Evolutionary conservation across 495 filamentous ascomycete species (phyloP).

Genomic region (Astrothelium subdiscretum): DNA sequence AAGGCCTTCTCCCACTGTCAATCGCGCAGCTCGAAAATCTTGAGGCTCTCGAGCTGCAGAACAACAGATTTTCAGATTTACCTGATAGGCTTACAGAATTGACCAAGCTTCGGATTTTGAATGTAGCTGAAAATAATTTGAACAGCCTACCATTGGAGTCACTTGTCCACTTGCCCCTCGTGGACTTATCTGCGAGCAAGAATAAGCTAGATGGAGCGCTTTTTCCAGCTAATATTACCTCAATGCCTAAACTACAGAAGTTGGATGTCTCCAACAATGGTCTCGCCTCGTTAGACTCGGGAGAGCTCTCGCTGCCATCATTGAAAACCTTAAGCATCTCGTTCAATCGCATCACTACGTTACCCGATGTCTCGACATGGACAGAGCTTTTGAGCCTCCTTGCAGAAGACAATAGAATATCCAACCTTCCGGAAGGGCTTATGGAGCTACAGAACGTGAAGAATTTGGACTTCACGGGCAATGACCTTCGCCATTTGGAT

Average conservation of each 20-base stretch:
- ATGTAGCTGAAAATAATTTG: conserved; percentile 67
- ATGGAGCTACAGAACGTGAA: conserved; percentile 50
- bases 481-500: conserved; percentile 66
- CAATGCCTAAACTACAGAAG: conserved; percentile 46
- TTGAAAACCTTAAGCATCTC: conserved; percentile 64
- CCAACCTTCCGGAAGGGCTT: conserved; percentile 64
- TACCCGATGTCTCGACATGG: conserved; percentile 67
- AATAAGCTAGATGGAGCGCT: conserved; percentile 68
- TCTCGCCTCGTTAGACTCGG: conserved; percentile 43
- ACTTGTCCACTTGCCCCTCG: conserved; percentile 54
- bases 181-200: conserved; percentile 63
- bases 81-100: conserved; percentile 55
- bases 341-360: conserved; percentile 57
- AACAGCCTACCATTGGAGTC: conserved; percentile 54
- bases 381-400: conserved; percentile 55
- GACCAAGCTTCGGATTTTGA: conserved; percentile 55
- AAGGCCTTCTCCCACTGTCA: conserved; percentile 47
- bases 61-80: conserved; percentile 69
- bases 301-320: conserved; percentile 49
- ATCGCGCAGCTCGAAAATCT: conserved; percentile 52
- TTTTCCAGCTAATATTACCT: conserved; percentile 46
- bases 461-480: conserved; percentile 70
- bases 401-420: conserved; percentile 70
- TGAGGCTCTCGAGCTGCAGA: conserved; percentile 69
- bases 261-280: conserved; percentile 71